phyloP scores from a whole-genome alignment of 257 asterid species.

The Solanum piurae region DNA sequence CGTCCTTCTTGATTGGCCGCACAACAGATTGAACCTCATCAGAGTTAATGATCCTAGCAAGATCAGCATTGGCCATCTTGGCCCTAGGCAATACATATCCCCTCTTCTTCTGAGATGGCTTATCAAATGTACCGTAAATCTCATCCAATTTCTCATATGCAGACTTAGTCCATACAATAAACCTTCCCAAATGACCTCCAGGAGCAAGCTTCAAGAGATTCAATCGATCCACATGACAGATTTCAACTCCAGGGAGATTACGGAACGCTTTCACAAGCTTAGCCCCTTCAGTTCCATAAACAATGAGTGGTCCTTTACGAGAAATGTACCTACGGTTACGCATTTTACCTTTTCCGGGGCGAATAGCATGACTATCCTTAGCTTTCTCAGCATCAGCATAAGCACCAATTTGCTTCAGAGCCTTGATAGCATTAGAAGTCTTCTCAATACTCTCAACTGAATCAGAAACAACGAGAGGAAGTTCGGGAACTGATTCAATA shows the following conservation, averaged over 20 bases:
- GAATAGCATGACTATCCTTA: conserved; percentile 50
- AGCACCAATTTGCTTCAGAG: conserved; percentile 58
- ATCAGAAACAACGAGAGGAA: conserved; percentile 65
- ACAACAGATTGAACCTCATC: conserved; percentile 88
- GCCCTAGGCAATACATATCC: conserved; percentile 65
- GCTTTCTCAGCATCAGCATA: conserved; percentile 68
- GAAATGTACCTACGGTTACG: conserved; percentile 69
- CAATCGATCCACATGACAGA: conserved; percentile 64
- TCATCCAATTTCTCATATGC: conserved; percentile 76
- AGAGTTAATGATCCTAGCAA: conserved; percentile 75
- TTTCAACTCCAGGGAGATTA: conserved; percentile 68
- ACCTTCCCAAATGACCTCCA: conserved; percentile 80
- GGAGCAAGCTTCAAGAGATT: conserved; percentile 72
- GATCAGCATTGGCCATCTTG: conserved; percentile 80
- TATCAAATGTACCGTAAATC: conserved; percentile 61
- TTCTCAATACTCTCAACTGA: conserved; percentile 62
- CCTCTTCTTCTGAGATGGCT: conserved; percentile 60
- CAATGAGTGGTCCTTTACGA: conserved; percentile 67
- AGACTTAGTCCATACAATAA: conserved; percentile 67
- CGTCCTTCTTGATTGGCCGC: conserved; percentile 62
- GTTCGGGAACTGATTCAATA: conserved; percentile 57
- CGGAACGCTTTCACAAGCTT: conserved; percentile 78
- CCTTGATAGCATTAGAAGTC: conserved; percentile 50
- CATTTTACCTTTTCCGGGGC: conserved; percentile 80
- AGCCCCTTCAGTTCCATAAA: conserved; percentile 74